Evolutionary conservation across 2,329 filamentous ascomycete species (phyloP).

Genomic region (Thermochaetoides dissita): DNA sequence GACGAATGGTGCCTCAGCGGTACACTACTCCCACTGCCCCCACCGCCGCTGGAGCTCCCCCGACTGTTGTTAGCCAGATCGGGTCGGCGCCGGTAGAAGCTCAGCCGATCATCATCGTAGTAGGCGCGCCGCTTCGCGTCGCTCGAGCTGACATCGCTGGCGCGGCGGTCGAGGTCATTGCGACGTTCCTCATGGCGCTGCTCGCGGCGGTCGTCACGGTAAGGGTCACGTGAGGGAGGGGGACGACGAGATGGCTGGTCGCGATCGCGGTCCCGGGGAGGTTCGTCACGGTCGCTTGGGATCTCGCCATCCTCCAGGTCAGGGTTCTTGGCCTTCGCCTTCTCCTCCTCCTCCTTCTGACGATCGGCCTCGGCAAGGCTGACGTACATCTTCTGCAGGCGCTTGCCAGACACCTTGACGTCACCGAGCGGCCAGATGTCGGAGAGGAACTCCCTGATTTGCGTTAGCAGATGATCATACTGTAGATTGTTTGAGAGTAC

Average conservation of each 20-base stretch:
- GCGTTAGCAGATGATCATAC: background rate
- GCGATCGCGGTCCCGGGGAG: too few species aligned
- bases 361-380: conserved; percentile 22
- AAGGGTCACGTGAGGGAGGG: conserved; percentile 11
- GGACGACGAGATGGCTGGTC: conserved; percentile 10
- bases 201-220: conserved; percentile 18
- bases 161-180: conserved; percentile 14
- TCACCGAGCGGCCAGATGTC: conserved; percentile 26
- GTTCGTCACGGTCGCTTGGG: conserved; percentile 22
- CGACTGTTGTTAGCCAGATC: background rate
- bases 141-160: conserved; percentile 3
- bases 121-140: conserved; percentile 19
- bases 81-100: conserved; percentile 18
- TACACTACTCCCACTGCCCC: too few species aligned
- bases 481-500: conserved; percentile 1
- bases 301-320: conserved; percentile 26
- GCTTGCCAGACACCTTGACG: conserved; percentile 22
- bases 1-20: too few species aligned
- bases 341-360: conserved; percentile 16
- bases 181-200: conserved; percentile 20
- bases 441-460: conserved; percentile 23
- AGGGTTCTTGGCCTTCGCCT: conserved; percentile 15
- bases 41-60: too few species aligned
- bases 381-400: conserved; percentile 24
- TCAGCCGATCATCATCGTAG: conserved; percentile 20